These are phyloP conservation scores for Pachysandra terminalis DNA, from an alignment of 164 flowering plant genomes.

Conservation along the genomic window DNA sequence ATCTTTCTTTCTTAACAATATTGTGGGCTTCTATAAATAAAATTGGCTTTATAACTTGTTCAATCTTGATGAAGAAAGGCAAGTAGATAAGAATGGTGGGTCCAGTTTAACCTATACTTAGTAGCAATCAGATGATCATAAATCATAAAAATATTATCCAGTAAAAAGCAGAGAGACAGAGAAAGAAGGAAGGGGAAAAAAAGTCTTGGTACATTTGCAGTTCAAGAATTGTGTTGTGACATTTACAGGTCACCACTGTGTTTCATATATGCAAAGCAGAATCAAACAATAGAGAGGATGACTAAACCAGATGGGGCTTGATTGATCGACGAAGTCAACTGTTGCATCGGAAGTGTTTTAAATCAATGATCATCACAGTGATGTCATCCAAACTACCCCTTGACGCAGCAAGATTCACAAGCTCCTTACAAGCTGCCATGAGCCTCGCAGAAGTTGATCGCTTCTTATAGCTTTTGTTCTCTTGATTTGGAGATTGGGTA, in stretches of 20 bases:
- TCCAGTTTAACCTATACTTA: too few relatives aligned
- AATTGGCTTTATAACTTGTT: too few relatives aligned
- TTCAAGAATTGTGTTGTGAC: not conserved
- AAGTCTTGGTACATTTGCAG: too few relatives aligned
- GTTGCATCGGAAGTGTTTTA: slow-evolving; percentile 37
- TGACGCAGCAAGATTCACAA: slow-evolving; percentile 49
- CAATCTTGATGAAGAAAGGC: not conserved
- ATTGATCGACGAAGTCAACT: slow-evolving; percentile 9
- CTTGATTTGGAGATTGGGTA: slow-evolving; percentile 24
- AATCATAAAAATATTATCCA: not conserved
- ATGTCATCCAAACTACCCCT: slow-evolving; percentile 82
- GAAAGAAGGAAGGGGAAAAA: not conserved
- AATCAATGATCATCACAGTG: slow-evolving; percentile 78
- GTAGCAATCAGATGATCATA: too few relatives aligned
- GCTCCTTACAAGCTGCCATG: slow-evolving; percentile 62
- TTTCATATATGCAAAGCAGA: too few relatives aligned
- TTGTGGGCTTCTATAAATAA: too few relatives aligned
- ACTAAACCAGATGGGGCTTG: not conserved
- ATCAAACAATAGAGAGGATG: slow-evolving; percentile 4
- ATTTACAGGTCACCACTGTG: not conserved
- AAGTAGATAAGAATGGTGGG: not conserved
- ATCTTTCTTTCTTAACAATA: too few relatives aligned
- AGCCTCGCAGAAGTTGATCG: slow-evolving; percentile 26
- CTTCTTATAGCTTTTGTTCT: slow-evolving; percentile 17
- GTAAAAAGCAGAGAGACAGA: not conserved